Evolutionary conservation across 164 flowering plant genomes (phyloP), one percentile per base, ranked within the genome.

Genomic region (Cinnamomum micranthum): DNA sequence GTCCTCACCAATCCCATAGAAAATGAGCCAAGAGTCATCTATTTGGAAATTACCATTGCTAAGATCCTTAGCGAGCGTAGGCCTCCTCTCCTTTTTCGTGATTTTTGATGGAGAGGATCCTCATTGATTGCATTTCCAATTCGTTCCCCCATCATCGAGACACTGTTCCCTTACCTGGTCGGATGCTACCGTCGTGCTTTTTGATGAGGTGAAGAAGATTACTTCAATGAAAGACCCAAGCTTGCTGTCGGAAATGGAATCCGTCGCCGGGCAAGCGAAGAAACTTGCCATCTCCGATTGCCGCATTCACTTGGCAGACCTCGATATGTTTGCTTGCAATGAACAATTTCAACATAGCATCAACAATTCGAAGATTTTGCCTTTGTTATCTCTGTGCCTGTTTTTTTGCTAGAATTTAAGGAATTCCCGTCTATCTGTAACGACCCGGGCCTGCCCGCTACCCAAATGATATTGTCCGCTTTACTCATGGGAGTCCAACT

Each of bases 21-120:
- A 2, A 75, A 76, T 22, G 92, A 31, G 33, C 68, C 88, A 0
- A 74, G 87, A 51, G 65, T 87, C 52, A 89, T 88, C 4, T 95
- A 92, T 76, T 71, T 95, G 20, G 97, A 95, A 79, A 75, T 85
- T 84, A 88, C 94, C 2, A 97, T 97, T 0, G 99, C 97, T 0
- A 97, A 95, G 77, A 77, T 95, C 76, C 85, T 93, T 65, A 91
- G 97, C 80, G 98, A 95, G 77, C 91, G 90, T 4, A 82, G 77
- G 65, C 87, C 86, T 0, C 65, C 92, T 70, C 74, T 64, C 70
- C 84, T 95, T 14, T 83, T 87, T 6, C 76, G 88, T 1, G 97
- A 92, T 31, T 31, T 64, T 52, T 90, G 63, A 84, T 94, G 85
- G 99, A 95, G 68, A 64, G 97, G 65, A 74, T 95, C 35, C 69